Evolutionary conservation across 306 rosid species (phyloP).

Genomic region (Hippophae rhamnoides): DNA sequence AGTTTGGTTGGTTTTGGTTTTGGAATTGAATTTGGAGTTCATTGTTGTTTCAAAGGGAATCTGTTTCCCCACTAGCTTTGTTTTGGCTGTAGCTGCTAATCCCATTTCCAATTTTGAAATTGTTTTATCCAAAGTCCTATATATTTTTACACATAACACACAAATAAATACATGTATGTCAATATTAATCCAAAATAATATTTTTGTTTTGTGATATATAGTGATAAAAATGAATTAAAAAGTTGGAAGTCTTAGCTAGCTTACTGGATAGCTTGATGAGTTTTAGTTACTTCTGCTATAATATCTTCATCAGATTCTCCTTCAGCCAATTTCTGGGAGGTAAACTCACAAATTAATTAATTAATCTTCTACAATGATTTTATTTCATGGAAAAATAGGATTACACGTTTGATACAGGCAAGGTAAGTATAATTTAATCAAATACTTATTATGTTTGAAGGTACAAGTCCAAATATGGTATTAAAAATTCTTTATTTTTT

Average conservation of each 20-base stretch:
- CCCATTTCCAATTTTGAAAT: constrained; percentile 70
- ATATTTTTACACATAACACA: background rate
- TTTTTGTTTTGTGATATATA: background rate
- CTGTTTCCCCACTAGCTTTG: constrained; percentile 23
- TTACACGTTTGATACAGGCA: no score
- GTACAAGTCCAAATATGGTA: no score
- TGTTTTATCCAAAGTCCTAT: constrained; percentile 59
- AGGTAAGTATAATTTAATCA: no score
- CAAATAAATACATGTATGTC: no score
- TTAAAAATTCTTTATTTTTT: no score
- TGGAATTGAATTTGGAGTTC: background rate
- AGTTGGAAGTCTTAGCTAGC: background rate
- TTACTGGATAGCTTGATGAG: constrained; percentile 77
- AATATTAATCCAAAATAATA: background rate
- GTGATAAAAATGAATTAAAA: background rate
- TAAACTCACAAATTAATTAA: no score
- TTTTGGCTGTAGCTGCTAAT: constrained; percentile 24
- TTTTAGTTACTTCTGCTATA: constrained; percentile 50
- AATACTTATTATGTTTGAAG: no score
- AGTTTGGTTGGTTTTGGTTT: background rate
- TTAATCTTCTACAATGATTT: no score
- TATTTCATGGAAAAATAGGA: no score
- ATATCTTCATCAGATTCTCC: constrained; percentile 34
- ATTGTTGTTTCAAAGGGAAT: background rate
- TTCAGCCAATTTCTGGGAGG: constrained; percentile 56